A percentile compares a stretch with the other conserved stretches of the same genome.
Evolutionary conservation across 208 protist species (phyloP).

Genomic region (Leishmania mexicana): DNA sequence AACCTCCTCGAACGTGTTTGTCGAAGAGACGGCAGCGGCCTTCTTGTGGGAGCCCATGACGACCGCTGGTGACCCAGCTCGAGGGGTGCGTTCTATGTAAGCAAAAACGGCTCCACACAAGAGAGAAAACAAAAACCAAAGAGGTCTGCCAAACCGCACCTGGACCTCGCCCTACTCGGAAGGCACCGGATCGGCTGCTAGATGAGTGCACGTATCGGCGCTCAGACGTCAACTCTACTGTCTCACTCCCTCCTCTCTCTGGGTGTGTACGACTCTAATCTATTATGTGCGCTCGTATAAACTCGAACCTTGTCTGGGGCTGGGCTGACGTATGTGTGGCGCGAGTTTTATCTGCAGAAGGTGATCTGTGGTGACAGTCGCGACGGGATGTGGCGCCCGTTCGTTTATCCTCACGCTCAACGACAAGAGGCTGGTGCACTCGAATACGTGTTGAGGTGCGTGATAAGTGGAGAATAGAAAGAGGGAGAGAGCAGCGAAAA

Average conservation of each 20-base stretch:
- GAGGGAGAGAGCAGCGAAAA: neutral
- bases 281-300: neutral
- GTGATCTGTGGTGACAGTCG: neutral
- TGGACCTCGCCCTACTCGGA: neutral
- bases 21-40: neutral
- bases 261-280: neutral
- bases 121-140: neutral
- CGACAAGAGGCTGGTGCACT: neutral
- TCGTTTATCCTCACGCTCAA: neutral
- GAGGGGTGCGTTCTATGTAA: neutral
- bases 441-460: neutral
- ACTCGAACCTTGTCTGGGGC: neutral
- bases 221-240: neutral
- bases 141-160: neutral
- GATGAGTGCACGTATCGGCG: neutral
- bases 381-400: neutral
- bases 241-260: neutral
- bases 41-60: constrained; percentile 20
- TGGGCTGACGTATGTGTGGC: neutral
- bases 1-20: constrained; percentile 30
- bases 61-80: neutral
- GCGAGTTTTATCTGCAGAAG: neutral
- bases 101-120: neutral
- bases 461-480: neutral
- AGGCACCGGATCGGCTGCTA: neutral